These are phyloP conservation scores for Mycena rosella DNA, from an alignment of 768 basidiomycete genomes.

Conservation along the genomic window DNA sequence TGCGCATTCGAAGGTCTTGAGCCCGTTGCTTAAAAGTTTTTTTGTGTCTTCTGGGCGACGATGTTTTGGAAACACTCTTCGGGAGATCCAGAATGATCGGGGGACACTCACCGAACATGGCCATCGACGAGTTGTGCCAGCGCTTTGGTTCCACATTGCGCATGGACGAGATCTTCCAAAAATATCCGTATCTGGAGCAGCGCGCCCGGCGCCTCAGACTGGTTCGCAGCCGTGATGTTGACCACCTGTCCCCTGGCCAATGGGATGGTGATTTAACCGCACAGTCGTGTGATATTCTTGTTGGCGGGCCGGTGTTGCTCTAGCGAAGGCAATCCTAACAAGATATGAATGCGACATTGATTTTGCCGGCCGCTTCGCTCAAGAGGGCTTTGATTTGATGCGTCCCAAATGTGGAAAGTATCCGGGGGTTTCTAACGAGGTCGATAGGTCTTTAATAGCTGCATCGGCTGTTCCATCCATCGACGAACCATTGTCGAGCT, in stretches of 20 bases:
- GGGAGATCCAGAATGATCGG: constrained; percentile 35
- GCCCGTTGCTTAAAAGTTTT: constrained; percentile 23
- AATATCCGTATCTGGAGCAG: constrained; percentile 20
- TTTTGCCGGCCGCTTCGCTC: background rate
- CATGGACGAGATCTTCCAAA: constrained; percentile 21
- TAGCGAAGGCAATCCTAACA: background rate
- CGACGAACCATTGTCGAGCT: no score
- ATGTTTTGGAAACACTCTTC: constrained; percentile 38
- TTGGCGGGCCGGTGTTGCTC: background rate
- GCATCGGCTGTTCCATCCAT: no score
- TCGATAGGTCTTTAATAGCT: constrained; percentile 22
- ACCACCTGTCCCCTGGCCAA: constrained; percentile 23
- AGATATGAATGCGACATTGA: constrained; percentile 6
- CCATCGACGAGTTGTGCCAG: constrained; percentile 4
- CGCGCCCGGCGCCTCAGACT: constrained; percentile 18
- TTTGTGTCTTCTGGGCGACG: constrained; percentile 33
- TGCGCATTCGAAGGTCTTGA: constrained; percentile 1
- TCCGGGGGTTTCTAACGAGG: constrained; percentile 24
- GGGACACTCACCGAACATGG: constrained; percentile 22
- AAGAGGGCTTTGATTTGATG: constrained; percentile 14
- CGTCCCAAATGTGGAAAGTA: constrained; percentile 29
- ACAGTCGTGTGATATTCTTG: constrained; percentile 18
- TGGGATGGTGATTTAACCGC: constrained; percentile 19
- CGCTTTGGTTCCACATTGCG: constrained; percentile 23
- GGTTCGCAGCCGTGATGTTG: constrained; percentile 20